Evolutionary conservation across 2,329 filamentous ascomycete genomes (phyloP).

Genomic region (Diplocarpon rosae): DNA sequence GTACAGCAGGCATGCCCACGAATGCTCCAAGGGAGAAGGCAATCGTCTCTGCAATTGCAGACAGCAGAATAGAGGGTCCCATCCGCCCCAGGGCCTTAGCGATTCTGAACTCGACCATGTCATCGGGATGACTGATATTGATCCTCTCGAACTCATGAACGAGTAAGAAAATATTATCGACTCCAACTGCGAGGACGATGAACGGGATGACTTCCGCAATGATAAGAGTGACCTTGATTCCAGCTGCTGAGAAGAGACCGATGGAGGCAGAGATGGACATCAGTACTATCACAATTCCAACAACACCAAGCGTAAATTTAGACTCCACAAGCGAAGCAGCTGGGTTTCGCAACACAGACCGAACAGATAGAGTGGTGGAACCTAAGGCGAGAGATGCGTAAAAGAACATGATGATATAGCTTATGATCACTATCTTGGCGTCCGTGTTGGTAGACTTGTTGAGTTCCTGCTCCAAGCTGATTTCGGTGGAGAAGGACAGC

Average conservation of each 20-base stretch:
- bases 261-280: constrained; percentile 97
- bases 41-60: constrained; percentile 86
- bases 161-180: constrained; percentile 98
- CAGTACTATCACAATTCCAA: constrained; percentile 87
- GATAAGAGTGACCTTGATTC: constrained; percentile 90
- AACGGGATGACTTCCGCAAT: constrained; percentile 98
- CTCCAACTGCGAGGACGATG: constrained; percentile 87
- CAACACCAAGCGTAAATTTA: constrained; percentile 91
- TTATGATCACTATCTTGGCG: constrained; percentile 90
- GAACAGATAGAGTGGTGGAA: constrained; percentile 69
- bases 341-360: constrained; percentile 70
- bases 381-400: constrained; percentile 91
- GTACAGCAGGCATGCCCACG: constrained; percentile 94
- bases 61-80: constrained; percentile 92
- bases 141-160: constrained; percentile 96
- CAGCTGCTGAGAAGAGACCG: constrained; percentile 82
- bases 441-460: constrained; percentile 99
- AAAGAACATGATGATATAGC: constrained; percentile 97
- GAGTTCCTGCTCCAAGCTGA: constrained; percentile 86
- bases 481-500: constrained; percentile 89
- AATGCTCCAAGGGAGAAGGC: constrained; percentile 88
- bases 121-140: constrained; percentile 83
- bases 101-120: constrained; percentile 75
- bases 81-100: constrained; percentile 86
- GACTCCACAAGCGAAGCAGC: constrained; percentile 82